A percentile compares a stretch with the other conserved stretches of the same genome.
Conservation (phyloP, 129 eudicot species). For the Apium graveolens region DNA sequence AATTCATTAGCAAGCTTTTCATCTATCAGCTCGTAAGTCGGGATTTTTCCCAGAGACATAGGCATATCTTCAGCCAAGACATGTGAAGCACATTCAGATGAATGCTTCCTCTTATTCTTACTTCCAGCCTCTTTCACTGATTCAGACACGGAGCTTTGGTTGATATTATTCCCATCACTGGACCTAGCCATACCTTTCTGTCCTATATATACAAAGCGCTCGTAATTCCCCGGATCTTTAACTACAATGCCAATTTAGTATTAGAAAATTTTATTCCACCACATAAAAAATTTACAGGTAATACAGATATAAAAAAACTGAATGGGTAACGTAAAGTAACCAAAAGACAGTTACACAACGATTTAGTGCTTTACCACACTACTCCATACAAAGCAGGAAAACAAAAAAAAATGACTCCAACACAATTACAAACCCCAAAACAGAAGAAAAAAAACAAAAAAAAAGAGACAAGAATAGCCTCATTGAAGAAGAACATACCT, state of each 20-base stretch:
- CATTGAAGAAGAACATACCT: not conserved
- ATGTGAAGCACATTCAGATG: constrained; percentile 20
- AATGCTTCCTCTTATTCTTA: constrained; percentile 34
- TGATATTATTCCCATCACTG: constrained; percentile 2
- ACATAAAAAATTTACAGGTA: not conserved
- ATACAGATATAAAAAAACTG: not conserved
- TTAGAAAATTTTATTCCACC: not conserved
- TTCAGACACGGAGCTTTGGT: not conserved
- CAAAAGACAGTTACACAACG: not conserved
- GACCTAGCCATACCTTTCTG: constrained; percentile 16
- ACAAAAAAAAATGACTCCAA: not conserved
- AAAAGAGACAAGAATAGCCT: not conserved
- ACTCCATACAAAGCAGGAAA: not conserved
- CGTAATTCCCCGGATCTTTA: not conserved
- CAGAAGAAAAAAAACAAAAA: not conserved
- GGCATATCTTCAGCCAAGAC: constrained; percentile 8
- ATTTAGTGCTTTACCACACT: not conserved
- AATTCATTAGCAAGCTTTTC: constrained; percentile 16
- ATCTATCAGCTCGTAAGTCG: constrained; percentile 22
- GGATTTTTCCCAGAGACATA: constrained; percentile 25
- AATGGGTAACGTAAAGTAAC: not conserved
- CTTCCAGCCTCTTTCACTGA: constrained; percentile 16
- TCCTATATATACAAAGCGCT: not conserved
- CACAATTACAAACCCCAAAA: not conserved
- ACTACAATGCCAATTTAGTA: constrained; percentile 10